Evolutionary conservation across 202 grass and related monocot genomes (phyloP).

Genomic region (Schoenoplectus tabernaemontani): DNA sequence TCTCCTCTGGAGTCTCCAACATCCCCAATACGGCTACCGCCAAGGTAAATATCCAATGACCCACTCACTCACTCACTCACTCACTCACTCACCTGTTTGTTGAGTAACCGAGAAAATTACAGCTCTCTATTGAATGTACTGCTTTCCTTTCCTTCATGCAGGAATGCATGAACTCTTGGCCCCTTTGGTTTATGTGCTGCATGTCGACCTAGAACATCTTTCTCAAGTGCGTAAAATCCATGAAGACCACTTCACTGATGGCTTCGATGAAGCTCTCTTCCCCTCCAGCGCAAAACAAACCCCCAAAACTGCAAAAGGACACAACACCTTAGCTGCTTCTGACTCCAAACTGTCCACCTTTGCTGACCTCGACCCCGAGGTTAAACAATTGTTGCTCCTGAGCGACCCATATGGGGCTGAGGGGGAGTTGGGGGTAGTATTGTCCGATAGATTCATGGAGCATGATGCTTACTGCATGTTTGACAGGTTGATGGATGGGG

Average conservation of each 20-base stretch:
- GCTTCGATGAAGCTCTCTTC: constrained; percentile 59
- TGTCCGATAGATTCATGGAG: constrained; percentile 94
- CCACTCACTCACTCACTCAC: too few species aligned
- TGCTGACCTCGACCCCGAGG: constrained; percentile 59
- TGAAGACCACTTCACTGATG: constrained; percentile 69
- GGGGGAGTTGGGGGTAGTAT: constrained; percentile 78
- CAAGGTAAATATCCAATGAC: constrained; percentile 46
- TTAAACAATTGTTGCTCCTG: constrained; percentile 72
- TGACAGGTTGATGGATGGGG: constrained; percentile 72
- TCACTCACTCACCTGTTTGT: too few species aligned
- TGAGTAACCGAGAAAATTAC: not conserved
- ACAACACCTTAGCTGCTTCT: constrained; percentile 27
- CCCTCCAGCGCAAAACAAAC: constrained; percentile 56
- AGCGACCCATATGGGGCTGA: constrained; percentile 94
- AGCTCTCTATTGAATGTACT: constrained; percentile 1
- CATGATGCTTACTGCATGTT: constrained; percentile 97
- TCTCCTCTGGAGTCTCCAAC: constrained; percentile 83
- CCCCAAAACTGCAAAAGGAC: constrained; percentile 15
- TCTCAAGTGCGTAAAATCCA: constrained; percentile 60
- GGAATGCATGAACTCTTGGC: constrained; percentile 98
- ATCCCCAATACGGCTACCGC: constrained; percentile 79
- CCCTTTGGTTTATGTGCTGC: constrained; percentile 91
- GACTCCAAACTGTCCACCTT: constrained; percentile 37
- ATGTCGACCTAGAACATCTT: constrained; percentile 66
- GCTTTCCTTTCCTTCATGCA: constrained; percentile 25